Evolutionary conservation across 345 rosid species (phyloP).

Genomic region (Hibiscus mutabilis): DNA sequence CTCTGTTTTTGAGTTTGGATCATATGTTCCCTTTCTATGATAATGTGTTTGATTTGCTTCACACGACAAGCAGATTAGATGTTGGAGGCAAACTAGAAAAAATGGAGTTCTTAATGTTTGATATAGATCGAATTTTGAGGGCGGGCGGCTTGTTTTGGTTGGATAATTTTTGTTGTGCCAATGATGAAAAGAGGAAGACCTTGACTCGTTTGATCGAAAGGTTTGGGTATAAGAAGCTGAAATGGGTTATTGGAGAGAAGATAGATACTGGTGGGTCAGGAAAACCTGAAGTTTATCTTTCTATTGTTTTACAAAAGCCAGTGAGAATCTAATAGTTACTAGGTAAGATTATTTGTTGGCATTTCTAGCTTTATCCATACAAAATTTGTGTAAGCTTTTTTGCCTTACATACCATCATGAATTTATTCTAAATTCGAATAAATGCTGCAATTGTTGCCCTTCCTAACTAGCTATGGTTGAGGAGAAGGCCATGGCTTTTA

Average conservation of each 20-base stretch:
- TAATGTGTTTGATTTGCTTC: slow-evolving; percentile 75
- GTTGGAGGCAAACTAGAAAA: slow-evolving; percentile 59
- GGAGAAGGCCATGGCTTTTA: slow-evolving; percentile 6
- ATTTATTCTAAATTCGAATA: slow-evolving; percentile 22
- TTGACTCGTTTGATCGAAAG: slow-evolving; percentile 75
- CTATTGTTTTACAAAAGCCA: slow-evolving; percentile 93
- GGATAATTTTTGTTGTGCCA: slow-evolving; percentile 66
- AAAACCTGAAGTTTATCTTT: slow-evolving; percentile 57
- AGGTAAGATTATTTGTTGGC: slow-evolving; percentile 11
- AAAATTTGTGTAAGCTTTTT: slow-evolving; percentile 12
- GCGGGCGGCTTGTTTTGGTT: slow-evolving; percentile 28
- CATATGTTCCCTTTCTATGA: slow-evolving; percentile 90
- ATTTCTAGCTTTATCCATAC: slow-evolving; percentile 12
- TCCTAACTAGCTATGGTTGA: slow-evolving; percentile 5
- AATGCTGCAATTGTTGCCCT: slow-evolving; percentile 19
- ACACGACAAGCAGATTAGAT: slow-evolving; percentile 63
- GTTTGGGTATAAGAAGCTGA: slow-evolving; percentile 86
- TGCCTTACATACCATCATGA: not conserved
- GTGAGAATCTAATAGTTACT: slow-evolving; percentile 27
- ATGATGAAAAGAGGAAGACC: slow-evolving; percentile 58
- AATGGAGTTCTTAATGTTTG: slow-evolving; percentile 94
- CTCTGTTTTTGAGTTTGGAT: slow-evolving; percentile 77
- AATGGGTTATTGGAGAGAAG: slow-evolving; percentile 93
- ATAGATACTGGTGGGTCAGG: slow-evolving; percentile 37
- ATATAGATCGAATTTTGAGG: slow-evolving; percentile 72